phyloP scores from a whole-genome alignment of 768 basidiomycete genomes.

The Suillus discolor region DNA sequence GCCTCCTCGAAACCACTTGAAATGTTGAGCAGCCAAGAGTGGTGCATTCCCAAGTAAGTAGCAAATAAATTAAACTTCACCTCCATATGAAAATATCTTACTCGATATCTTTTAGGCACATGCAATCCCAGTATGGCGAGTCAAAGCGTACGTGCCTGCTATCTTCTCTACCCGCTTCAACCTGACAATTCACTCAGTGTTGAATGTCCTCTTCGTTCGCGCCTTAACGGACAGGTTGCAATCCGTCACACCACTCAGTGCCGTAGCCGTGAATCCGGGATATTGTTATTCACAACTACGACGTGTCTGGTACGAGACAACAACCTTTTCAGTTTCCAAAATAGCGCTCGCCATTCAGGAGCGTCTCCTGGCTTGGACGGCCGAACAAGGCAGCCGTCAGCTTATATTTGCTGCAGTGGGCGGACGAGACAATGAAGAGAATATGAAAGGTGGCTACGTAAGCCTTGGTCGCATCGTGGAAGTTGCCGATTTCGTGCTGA shows the following conservation, averaged over 20 bases:
- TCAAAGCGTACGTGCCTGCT: slow-evolving; percentile 27
- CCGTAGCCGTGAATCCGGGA: slow-evolving; percentile 27
- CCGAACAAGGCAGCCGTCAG: slow-evolving; percentile 20
- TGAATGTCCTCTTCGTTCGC: slow-evolving; percentile 34
- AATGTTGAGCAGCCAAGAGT: slow-evolving; percentile 24
- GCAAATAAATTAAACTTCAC: not conserved
- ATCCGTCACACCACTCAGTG: slow-evolving; percentile 2
- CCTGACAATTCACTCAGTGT: slow-evolving; percentile 19
- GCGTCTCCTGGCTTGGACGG: slow-evolving; percentile 18
- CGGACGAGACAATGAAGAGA: no score
- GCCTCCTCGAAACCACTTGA: slow-evolving; percentile 24
- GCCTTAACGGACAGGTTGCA: slow-evolving; percentile 27
- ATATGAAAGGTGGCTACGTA: no score
- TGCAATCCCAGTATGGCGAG: slow-evolving; percentile 23
- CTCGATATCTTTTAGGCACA: slow-evolving; percentile 13
- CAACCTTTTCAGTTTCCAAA: not conserved
- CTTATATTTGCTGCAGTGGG: no score
- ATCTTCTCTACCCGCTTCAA: no score
- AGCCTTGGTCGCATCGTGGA: no score
- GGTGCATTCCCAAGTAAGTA: slow-evolving; percentile 22
- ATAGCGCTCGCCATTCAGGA: slow-evolving; percentile 9
- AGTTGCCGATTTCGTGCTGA: no score
- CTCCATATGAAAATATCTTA: no score
- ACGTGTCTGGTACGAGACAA: not conserved
- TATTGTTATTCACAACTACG: slow-evolving; percentile 31